Conservation (phyloP, 2,329 filamentous ascomycete genomes). For the Fusarium palustre region DNA sequence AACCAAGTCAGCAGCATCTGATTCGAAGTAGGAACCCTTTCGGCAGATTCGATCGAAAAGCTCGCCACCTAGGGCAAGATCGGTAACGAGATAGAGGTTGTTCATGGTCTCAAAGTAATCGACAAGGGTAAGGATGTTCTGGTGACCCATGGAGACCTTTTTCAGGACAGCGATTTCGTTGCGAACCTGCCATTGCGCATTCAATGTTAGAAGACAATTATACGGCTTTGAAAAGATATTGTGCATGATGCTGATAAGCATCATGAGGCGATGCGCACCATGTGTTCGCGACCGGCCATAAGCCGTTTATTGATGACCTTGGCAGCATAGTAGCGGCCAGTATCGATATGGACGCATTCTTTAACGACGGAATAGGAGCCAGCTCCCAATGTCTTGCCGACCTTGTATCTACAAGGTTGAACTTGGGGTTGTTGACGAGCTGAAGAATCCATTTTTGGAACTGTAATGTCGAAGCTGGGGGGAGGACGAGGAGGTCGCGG, state of each 20-base stretch:
- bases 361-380: conserved; percentile 99
- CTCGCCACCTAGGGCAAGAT: conserved; percentile 94
- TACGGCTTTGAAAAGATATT: not conserved
- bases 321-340: conserved; percentile 95
- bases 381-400: conserved; percentile 95
- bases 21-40: conserved; percentile 98
- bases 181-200: conserved; percentile 71
- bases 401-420: conserved; percentile 98
- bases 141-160: conserved; percentile 98
- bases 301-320: conserved; percentile 99
- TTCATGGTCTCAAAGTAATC: conserved; percentile 99
- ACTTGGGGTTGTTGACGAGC: conserved; percentile 67
- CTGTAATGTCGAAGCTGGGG: conserved; percentile 16
- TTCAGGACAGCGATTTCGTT: conserved; percentile 99
- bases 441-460: conserved; percentile 37
- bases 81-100: conserved; percentile 97
- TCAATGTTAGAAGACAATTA: conserved; percentile 24
- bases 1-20: conserved; percentile 94
- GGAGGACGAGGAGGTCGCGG: not conserved
- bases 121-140: conserved; percentile 96
- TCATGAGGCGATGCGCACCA: conserved; percentile 69
- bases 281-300: conserved; percentile 97
- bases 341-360: conserved; percentile 98
- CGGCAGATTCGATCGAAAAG: conserved; percentile 98
- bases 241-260: not conserved